Evolutionary conservation across 1,139 yeast genomes (phyloP).

Genomic region (Hyphopichia khmerensis): DNA sequence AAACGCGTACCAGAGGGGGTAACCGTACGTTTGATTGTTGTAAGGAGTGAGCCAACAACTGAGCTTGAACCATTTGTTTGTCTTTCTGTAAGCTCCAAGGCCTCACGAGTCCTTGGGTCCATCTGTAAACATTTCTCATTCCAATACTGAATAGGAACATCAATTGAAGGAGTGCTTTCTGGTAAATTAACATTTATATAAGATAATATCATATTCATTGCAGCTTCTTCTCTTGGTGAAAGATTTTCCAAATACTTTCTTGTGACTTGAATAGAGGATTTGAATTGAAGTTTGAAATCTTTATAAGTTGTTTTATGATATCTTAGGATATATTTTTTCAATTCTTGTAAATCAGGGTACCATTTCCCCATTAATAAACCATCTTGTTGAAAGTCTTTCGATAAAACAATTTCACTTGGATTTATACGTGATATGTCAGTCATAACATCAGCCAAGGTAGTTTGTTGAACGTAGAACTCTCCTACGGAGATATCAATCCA

Average conservation of each 20-base stretch:
- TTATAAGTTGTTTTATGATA: slow-evolving; percentile 41
- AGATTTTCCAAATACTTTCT: slow-evolving; percentile 57
- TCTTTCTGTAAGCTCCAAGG: slow-evolving; percentile 64
- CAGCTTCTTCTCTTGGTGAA: slow-evolving; percentile 40
- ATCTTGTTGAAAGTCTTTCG: slow-evolving; percentile 31
- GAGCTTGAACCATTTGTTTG: slow-evolving; percentile 57
- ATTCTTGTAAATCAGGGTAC: slow-evolving; percentile 59
- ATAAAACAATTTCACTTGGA: slow-evolving; percentile 65
- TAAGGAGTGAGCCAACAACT: slow-evolving; percentile 65
- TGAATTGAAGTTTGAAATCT: slow-evolving; percentile 34
- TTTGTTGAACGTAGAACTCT: slow-evolving; percentile 64
- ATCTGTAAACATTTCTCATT: slow-evolving; percentile 64
- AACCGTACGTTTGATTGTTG: slow-evolving; percentile 66
- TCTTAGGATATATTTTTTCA: slow-evolving; percentile 60
- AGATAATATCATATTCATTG: slow-evolving; percentile 44
- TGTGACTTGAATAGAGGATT: slow-evolving; percentile 53
- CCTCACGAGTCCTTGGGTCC: slow-evolving; percentile 79
- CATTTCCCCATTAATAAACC: slow-evolving; percentile 47
- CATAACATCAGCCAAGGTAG: slow-evolving; percentile 52
- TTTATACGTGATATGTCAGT: slow-evolving; percentile 63
- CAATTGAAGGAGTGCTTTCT: slow-evolving; percentile 36
- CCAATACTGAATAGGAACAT: slow-evolving; percentile 37
- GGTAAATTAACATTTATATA: slow-evolving; percentile 43
- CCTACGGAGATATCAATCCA: slow-evolving; percentile 94
- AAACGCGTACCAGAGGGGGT: slow-evolving; percentile 82